phyloP scores from a whole-genome alignment of 148 eudicot species.

The Tetragonia tetragonoides region DNA sequence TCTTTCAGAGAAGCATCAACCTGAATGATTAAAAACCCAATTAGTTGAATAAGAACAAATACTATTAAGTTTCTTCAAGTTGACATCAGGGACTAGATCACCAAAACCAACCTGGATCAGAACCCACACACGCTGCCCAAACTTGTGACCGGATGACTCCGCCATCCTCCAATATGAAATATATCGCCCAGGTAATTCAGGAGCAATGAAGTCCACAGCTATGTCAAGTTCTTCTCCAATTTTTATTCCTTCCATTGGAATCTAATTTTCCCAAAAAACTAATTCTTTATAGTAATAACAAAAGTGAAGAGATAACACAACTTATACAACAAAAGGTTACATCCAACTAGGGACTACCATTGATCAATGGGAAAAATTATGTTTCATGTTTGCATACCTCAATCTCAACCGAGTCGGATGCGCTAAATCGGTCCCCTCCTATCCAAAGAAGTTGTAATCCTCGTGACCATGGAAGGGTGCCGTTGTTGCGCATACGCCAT shows the following conservation, averaged over 20 bases:
- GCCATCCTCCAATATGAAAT: conserved; percentile 85
- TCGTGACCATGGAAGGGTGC: conserved; percentile 52
- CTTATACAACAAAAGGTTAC: background rate
- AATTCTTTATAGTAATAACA: background rate
- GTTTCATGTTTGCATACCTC: conserved; percentile 35
- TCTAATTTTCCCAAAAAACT: conserved; percentile 27
- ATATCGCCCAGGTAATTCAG: conserved; percentile 70
- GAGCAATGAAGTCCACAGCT: conserved; percentile 79
- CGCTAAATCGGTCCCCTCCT: conserved; percentile 61
- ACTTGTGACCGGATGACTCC: conserved; percentile 57
- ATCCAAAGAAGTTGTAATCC: conserved; percentile 68
- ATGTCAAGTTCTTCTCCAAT: conserved; percentile 53
- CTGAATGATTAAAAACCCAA: conserved; percentile 28
- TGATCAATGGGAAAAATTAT: too few species aligned
- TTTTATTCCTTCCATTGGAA: conserved; percentile 47
- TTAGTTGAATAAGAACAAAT: background rate
- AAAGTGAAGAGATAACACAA: background rate
- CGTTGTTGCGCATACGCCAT: conserved; percentile 84
- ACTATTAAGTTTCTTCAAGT: background rate
- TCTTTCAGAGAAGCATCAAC: conserved; percentile 53
- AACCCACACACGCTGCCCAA: conserved; percentile 89
- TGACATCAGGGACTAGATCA: background rate
- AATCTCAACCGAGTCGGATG: conserved; percentile 38
- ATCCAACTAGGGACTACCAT: too few species aligned
- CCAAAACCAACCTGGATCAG: conserved; percentile 55